Percentiles rank a stretch among this genome's conserved stretches.
phyloP scores from a whole-genome alignment of 257 asterid genomes.

The Apocynum venetum region DNA sequence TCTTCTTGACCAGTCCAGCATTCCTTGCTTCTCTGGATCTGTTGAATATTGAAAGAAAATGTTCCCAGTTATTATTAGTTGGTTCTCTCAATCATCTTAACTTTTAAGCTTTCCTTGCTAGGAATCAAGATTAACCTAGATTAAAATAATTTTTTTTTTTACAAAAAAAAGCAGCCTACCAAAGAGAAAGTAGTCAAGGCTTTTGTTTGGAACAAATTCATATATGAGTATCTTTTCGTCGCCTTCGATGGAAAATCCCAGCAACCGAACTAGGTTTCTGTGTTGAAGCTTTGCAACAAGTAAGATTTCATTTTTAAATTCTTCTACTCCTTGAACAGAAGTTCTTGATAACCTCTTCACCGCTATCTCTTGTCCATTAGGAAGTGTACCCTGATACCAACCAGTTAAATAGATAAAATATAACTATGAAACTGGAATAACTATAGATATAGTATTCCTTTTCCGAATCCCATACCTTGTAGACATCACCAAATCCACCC shows the following conservation, averaged over 20 bases:
- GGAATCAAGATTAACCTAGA: no score
- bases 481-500: constrained; percentile 37
- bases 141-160: no score
- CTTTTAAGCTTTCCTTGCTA: no score
- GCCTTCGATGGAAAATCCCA: constrained; percentile 20
- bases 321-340: constrained; percentile 23
- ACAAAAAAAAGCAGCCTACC: constrained; percentile 11
- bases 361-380: constrained; percentile 22
- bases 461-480: constrained; percentile 22
- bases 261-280: constrained; percentile 20
- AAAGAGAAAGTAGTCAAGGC: constrained; percentile 22
- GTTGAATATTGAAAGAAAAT: neutral
- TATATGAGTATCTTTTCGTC: constrained; percentile 22
- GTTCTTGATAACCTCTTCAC: constrained; percentile 21
- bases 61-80: neutral
- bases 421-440: no score
- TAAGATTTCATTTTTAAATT: constrained; percentile 23
- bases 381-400: constrained; percentile 16
- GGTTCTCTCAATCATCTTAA: no score
- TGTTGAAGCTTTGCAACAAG: constrained; percentile 26
- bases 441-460: no score
- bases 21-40: neutral
- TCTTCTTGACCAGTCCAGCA: neutral
- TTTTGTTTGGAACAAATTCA: constrained; percentile 23
- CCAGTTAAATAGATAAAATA: no score